Evolutionary conservation across 257 asterid genomes (phyloP).

Genomic region (Primulina tabacum): DNA sequence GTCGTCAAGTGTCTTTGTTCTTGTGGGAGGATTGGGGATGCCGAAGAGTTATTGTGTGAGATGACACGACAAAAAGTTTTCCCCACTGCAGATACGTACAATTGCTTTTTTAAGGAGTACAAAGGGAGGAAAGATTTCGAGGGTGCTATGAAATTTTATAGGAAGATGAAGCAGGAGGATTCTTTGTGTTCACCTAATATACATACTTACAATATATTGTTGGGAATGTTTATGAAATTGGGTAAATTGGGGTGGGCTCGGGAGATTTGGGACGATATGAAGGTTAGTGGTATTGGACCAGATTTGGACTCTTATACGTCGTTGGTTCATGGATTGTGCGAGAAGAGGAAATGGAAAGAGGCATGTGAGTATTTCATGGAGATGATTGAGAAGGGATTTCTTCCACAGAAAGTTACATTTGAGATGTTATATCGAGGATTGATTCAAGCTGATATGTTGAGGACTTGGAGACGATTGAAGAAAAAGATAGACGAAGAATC

Average conservation of each 20-base stretch:
- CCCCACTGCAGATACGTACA: slow-evolving; percentile 65
- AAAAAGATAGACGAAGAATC: slow-evolving; percentile 87
- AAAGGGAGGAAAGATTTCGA: slow-evolving; percentile 72
- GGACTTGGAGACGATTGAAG: slow-evolving; percentile 89
- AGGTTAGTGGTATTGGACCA: slow-evolving; percentile 59
- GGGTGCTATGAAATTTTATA: slow-evolving; percentile 60
- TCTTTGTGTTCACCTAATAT: slow-evolving; percentile 49
- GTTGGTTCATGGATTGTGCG: slow-evolving; percentile 73
- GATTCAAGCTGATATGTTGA: slow-evolving; percentile 82
- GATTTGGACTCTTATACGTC: slow-evolving; percentile 76
- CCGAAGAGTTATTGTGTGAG: slow-evolving; percentile 53
- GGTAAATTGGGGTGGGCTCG: slow-evolving; percentile 48
- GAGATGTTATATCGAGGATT: slow-evolving; percentile 78
- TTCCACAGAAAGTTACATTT: slow-evolving; percentile 78
- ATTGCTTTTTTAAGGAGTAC: slow-evolving; percentile 76
- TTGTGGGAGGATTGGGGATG: slow-evolving; percentile 73
- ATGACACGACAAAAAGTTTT: slow-evolving; percentile 64
- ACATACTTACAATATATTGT: slow-evolving; percentile 65
- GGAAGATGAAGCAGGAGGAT: slow-evolving; percentile 61
- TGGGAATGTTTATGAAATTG: slow-evolving; percentile 60
- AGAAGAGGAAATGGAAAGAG: slow-evolving; percentile 59
- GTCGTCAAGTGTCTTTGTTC: slow-evolving; percentile 77
- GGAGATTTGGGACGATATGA: slow-evolving; percentile 84
- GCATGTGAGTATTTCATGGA: slow-evolving; percentile 75
- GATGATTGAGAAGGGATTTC: slow-evolving; percentile 86